phyloP scores from a whole-genome alignment of 306 rosid species.

The Canavalia ensiformis region DNA sequence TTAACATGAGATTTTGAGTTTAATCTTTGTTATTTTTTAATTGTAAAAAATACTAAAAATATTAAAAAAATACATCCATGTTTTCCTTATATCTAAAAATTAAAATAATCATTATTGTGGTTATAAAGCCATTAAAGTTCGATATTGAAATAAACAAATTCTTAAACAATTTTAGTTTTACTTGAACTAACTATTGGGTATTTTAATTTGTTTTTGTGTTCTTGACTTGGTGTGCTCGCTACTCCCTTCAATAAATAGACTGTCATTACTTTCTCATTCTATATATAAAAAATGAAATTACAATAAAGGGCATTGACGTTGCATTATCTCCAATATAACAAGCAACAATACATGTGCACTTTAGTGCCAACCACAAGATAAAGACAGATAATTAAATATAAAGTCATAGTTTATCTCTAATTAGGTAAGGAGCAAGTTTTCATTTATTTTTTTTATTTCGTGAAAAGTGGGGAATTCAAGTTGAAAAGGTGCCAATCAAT shows the following conservation, averaged over 20 bases:
- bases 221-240: neutral
- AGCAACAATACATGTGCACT: conserved; percentile 37
- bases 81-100: too few relatives aligned
- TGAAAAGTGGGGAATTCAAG: neutral
- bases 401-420: neutral
- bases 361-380: conserved; percentile 23
- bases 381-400: conserved; percentile 11
- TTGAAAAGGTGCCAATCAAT: conserved; percentile 28
- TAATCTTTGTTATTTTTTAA: too few relatives aligned
- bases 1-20: too few relatives aligned
- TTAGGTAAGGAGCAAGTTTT: neutral
- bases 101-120: neutral
- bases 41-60: too few relatives aligned
- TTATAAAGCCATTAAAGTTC: neutral
- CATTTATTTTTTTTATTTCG: neutral
- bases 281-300: neutral
- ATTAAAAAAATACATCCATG: too few relatives aligned
- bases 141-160: neutral
- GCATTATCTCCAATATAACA: neutral
- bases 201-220: neutral
- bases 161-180: neutral
- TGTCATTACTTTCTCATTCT: neutral
- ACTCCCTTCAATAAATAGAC: neutral
- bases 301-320: neutral
- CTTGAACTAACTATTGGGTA: neutral